Conservation (phyloP, 2,329 filamentous ascomycete species). For the Cladophialophora carrionii region DNA sequence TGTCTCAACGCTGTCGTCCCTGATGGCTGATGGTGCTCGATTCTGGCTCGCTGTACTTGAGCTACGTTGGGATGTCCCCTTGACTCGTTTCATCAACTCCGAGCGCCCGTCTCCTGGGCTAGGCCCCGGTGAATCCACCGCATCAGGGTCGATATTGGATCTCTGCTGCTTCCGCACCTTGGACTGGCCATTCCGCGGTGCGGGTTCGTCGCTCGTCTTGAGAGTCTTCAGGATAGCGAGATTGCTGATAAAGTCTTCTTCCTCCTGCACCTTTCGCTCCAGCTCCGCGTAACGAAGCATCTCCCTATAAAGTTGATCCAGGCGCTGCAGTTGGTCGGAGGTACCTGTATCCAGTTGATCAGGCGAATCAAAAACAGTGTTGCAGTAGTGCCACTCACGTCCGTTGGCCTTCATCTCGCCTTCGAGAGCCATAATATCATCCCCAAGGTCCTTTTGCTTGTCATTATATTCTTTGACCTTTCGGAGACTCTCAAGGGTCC, state of each 20-base stretch:
- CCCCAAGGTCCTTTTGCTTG: slow-evolving; percentile 40
- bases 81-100: slow-evolving; percentile 51
- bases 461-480: slow-evolving; percentile 37
- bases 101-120: slow-evolving; percentile 44
- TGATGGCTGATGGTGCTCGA: slow-evolving; percentile 42
- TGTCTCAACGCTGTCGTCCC: slow-evolving; percentile 49
- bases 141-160: slow-evolving; percentile 47
- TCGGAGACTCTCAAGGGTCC: slow-evolving; percentile 34
- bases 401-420: slow-evolving; percentile 52
- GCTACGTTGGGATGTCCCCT: slow-evolving; percentile 48
- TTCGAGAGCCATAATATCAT: slow-evolving; percentile 48
- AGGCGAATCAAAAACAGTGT: slow-evolving; percentile 10
- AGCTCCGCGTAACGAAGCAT: slow-evolving; percentile 54
- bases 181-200: slow-evolving; percentile 46
- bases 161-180: slow-evolving; percentile 52
- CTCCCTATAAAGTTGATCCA: slow-evolving; percentile 53
- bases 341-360: slow-evolving; percentile 23
- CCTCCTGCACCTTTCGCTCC: slow-evolving; percentile 54
- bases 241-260: slow-evolving; percentile 56
- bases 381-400: slow-evolving; percentile 40
- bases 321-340: slow-evolving; percentile 40
- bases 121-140: slow-evolving; percentile 52
- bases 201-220: slow-evolving; percentile 53
- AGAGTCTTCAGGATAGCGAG: slow-evolving; percentile 54
- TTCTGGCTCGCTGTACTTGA: slow-evolving; percentile 40